Percentiles rank a stretch among this genome's conserved stretches.
Conservation (phyloP, 1,284 basidiomycete genomes). For the Takashimella koratensis region DNA sequence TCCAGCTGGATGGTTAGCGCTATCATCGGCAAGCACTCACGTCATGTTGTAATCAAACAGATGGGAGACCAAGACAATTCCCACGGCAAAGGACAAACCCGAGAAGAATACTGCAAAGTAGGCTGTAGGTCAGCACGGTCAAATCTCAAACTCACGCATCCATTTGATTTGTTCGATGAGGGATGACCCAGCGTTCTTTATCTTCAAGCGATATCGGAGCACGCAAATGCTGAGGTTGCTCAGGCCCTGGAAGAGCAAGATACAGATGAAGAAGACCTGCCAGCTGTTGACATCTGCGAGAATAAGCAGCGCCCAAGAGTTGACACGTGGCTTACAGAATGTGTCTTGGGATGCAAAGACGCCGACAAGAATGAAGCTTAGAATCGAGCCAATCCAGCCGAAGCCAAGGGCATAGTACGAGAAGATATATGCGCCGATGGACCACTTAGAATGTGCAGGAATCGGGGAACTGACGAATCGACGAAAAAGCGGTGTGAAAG, state of each 20-base stretch:
- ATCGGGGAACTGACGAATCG: slow-evolving; percentile 64
- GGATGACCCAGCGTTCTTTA: background rate
- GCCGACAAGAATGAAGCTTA: slow-evolving; percentile 55
- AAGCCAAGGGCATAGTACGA: slow-evolving; percentile 77
- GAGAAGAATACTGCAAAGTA: slow-evolving; percentile 8
- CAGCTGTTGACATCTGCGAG: slow-evolving; percentile 9
- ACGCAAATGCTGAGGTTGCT: slow-evolving; percentile 66
- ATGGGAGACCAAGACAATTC: slow-evolving; percentile 2
- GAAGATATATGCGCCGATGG: slow-evolving; percentile 62
- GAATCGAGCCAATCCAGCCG: slow-evolving; percentile 57
- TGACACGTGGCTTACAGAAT: background rate
- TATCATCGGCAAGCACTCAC: slow-evolving; percentile 1
- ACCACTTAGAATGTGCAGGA: slow-evolving; percentile 72
- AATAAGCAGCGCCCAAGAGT: no score
- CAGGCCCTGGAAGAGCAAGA: slow-evolving; percentile 65
- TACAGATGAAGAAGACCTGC: slow-evolving; percentile 56
- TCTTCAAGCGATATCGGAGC: slow-evolving; percentile 66
- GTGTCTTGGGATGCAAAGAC: background rate
- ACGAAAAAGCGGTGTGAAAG: slow-evolving; percentile 67
- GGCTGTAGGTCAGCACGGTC: background rate
- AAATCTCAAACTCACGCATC: background rate
- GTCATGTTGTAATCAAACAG: slow-evolving; percentile 61
- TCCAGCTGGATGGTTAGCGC: slow-evolving; percentile 5
- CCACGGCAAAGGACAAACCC: slow-evolving; percentile 6
- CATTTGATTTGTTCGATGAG: background rate